These are phyloP conservation scores for Oryza glaberrima DNA, from an alignment of 176 grass and related monocot species.

Conservation along the genomic window DNA sequence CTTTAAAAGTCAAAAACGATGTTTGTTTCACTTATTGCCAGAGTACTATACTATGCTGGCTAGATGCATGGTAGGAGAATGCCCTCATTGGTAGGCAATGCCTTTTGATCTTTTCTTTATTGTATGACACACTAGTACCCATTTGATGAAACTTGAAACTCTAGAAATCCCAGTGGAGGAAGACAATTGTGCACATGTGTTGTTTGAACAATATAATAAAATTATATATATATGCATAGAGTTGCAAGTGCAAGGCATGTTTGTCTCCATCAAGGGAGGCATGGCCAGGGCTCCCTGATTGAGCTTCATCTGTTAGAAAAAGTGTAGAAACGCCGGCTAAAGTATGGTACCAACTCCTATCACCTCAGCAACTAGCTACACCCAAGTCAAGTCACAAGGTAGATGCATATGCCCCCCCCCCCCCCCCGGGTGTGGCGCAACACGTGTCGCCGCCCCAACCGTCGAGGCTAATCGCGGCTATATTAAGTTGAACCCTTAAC, in stretches of 20 bases:
- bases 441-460: slow-evolving; percentile 24
- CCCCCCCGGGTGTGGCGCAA: too few relatives aligned
- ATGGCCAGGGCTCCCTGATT: slow-evolving; percentile 59
- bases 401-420: background rate
- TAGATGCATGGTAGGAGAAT: background rate
- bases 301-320: slow-evolving; percentile 46
- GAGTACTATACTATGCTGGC: background rate
- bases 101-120: background rate
- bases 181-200: slow-evolving; percentile 1
- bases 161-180: background rate
- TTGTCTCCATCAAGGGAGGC: slow-evolving; percentile 54
- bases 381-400: slow-evolving; percentile 1
- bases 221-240: background rate
- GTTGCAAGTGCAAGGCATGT: background rate
- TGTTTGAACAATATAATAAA: background rate
- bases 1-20: background rate
- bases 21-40: background rate
- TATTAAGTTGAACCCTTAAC: background rate
- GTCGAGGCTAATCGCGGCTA: background rate
- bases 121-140: background rate
- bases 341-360: slow-evolving; percentile 37
- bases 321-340: slow-evolving; percentile 23
- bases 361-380: slow-evolving; percentile 30
- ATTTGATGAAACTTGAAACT: background rate
- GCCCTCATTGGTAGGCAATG: background rate